phyloP scores from a whole-genome alignment of 345 rosid genomes.

The Eucalyptus leucophloia region DNA sequence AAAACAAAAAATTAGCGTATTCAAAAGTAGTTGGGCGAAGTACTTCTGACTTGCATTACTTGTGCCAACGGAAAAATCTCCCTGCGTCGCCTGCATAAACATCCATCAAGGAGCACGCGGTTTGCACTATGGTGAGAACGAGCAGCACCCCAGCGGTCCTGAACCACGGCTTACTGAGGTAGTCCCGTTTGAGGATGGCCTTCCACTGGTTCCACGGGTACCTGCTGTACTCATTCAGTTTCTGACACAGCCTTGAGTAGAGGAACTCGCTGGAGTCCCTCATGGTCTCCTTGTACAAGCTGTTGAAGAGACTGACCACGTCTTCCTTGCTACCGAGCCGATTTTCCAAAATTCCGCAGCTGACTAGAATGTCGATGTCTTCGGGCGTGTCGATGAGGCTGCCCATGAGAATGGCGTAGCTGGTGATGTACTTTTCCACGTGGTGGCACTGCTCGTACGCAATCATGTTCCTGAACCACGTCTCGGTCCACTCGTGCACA shows the following conservation, averaged over 20 bases:
- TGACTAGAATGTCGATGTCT: not conserved
- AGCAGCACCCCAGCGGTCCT: not conserved
- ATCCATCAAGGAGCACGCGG: not conserved
- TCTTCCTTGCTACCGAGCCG: not conserved
- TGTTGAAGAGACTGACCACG: not conserved
- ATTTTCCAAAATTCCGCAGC: not conserved
- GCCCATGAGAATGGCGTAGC: not conserved
- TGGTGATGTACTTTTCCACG: not conserved
- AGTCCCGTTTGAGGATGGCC: not conserved
- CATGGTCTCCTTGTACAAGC: not conserved
- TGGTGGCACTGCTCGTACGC: constrained; percentile 5
- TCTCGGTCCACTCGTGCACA: not conserved
- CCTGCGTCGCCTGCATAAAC: not conserved
- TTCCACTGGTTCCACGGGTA: not conserved
- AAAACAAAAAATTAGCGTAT: not conserved
- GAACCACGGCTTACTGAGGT: not conserved
- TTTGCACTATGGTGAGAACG: not conserved
- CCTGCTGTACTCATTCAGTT: not conserved
- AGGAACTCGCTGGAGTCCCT: not conserved
- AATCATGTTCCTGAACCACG: not conserved
- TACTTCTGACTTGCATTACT: not conserved
- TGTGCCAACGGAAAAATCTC: not conserved
- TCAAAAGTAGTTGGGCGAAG: not conserved
- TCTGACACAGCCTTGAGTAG: rapidly evolving
- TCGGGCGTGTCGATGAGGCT: not conserved